Evolutionary conservation across 1,139 yeast genomes (phyloP).

Genomic region (Blastobotrys malaysiensis): DNA sequence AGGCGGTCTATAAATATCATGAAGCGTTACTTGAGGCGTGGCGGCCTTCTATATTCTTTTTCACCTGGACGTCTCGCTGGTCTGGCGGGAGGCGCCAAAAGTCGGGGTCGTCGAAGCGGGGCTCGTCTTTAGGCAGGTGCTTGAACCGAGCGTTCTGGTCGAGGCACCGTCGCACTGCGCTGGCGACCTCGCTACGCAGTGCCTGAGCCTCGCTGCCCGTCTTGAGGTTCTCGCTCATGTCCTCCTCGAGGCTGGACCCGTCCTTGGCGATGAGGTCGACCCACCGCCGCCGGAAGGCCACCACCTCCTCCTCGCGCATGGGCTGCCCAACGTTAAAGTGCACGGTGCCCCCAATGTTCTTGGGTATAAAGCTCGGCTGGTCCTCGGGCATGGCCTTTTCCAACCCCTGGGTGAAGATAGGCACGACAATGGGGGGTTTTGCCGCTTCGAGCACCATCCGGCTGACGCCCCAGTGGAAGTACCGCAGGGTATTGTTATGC

Average conservation of each 20-base stretch:
- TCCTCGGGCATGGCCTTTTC: conserved; percentile 82
- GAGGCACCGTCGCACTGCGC: conserved; percentile 6
- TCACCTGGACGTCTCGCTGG: conserved; percentile 3
- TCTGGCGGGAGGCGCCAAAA: conserved; percentile 53
- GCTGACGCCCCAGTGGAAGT: conserved; percentile 94
- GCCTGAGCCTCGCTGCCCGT: conserved; percentile 57
- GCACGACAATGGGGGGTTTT: conserved; percentile 81
- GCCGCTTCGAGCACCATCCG: conserved; percentile 78
- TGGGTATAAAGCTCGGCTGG: conserved; percentile 28
- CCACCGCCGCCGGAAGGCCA: conserved; percentile 64
- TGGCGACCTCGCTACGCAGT: conserved; percentile 64
- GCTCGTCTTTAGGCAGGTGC: conserved; percentile 22
- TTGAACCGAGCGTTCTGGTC: conserved; percentile 2
- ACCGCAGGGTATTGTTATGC: conserved; percentile 76
- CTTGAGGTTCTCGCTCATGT: conserved; percentile 56
- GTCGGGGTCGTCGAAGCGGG: conserved; percentile 56
- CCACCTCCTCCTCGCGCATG: conserved; percentile 56
- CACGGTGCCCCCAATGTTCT: conserved; percentile 56
- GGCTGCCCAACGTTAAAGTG: conserved; percentile 70
- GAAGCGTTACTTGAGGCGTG: neutral
- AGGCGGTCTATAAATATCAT: too few relatives aligned
- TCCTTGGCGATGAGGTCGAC: conserved; percentile 47
- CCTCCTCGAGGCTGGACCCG: conserved; percentile 28
- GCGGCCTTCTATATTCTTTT: conserved; percentile 1
- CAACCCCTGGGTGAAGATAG: conserved; percentile 81